These are phyloP conservation scores for Vanilla planifolia DNA, from an alignment of 106 monocot species.

Conservation along the genomic window DNA sequence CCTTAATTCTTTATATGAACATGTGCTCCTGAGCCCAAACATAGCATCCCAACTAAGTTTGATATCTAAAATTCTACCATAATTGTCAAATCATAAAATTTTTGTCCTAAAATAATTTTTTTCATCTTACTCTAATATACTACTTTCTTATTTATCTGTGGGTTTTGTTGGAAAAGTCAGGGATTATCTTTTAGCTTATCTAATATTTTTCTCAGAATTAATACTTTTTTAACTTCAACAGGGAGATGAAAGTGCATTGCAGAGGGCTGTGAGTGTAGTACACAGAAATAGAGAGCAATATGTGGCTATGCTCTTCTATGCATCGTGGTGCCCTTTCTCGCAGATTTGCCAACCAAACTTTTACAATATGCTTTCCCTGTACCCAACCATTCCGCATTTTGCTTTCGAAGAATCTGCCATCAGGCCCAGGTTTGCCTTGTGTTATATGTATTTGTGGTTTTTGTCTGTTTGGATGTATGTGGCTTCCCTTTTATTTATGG, in stretches of 20 bases:
- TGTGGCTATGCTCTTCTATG: constrained; percentile 47
- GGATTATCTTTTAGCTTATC: too few relatives aligned
- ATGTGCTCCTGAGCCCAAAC: too few relatives aligned
- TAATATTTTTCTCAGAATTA: too few relatives aligned
- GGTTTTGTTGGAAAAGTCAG: too few relatives aligned
- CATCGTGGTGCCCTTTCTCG: constrained; percentile 71
- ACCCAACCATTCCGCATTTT: constrained; percentile 48
- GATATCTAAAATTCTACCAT: too few relatives aligned
- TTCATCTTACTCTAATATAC: too few relatives aligned
- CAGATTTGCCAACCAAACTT: constrained; percentile 20
- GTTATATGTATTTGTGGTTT: neutral
- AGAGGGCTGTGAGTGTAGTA: neutral
- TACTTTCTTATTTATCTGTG: too few relatives aligned
- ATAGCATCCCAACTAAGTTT: too few relatives aligned
- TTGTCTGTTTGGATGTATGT: neutral
- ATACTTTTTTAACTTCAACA: too few relatives aligned
- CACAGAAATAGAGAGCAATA: neutral
- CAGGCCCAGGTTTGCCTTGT: constrained; percentile 40
- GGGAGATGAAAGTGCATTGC: constrained; percentile 10
- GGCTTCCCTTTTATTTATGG: neutral
- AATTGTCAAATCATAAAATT: too few relatives aligned
- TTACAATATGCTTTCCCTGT: constrained; percentile 47
- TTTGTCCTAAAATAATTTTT: too few relatives aligned
- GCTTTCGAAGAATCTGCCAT: constrained; percentile 52
- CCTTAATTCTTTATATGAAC: too few relatives aligned